These are phyloP conservation scores for Celoporthe dispersa DNA, from an alignment of 2,329 filamentous ascomycete genomes.

Conservation along the genomic window DNA sequence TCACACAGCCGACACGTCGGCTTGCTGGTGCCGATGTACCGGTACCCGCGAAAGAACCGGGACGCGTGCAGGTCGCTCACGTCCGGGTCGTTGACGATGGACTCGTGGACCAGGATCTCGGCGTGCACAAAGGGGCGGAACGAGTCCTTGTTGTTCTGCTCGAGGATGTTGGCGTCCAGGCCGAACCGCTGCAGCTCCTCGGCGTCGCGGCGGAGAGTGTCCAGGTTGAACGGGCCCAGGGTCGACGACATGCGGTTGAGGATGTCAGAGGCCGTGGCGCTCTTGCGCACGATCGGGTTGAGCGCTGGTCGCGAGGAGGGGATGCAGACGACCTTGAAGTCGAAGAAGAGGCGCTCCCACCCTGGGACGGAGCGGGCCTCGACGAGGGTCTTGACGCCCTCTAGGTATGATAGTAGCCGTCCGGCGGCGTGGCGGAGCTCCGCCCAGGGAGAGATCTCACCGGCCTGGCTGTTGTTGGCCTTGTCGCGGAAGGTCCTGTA, in stretches of 20 bases:
- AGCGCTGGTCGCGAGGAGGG: constrained; percentile 33
- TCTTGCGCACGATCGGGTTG: constrained; percentile 28
- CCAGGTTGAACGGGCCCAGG: background rate
- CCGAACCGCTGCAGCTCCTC: constrained; percentile 31
- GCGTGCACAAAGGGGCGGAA: constrained; percentile 43
- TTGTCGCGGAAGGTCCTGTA: constrained; percentile 31
- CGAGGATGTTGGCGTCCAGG: constrained; percentile 28
- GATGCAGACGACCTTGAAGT: constrained; percentile 36
- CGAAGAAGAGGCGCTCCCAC: constrained; percentile 40
- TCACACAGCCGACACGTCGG: constrained; percentile 45
- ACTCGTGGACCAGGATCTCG: constrained; percentile 40
- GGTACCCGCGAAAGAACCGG: constrained; percentile 39
- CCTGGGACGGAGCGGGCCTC: constrained; percentile 27
- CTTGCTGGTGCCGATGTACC: constrained; percentile 48
- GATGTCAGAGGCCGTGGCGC: constrained; percentile 30
- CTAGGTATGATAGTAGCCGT: constrained; percentile 37
- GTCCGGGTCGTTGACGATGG: constrained; percentile 27
- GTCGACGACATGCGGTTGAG: constrained; percentile 30
- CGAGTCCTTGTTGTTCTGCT: background rate
- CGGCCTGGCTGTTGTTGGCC: constrained; percentile 14
- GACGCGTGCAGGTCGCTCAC: background rate
- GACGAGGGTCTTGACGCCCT: constrained; percentile 34
- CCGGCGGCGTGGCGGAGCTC: constrained; percentile 36
- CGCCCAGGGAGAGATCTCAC: constrained; percentile 32
- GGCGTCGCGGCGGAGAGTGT: constrained; percentile 21